Evolutionary conservation across 495 filamentous ascomycete species (phyloP), one percentile per base, ranked within the genome.

Genomic region (Lepidopterella palustris): DNA sequence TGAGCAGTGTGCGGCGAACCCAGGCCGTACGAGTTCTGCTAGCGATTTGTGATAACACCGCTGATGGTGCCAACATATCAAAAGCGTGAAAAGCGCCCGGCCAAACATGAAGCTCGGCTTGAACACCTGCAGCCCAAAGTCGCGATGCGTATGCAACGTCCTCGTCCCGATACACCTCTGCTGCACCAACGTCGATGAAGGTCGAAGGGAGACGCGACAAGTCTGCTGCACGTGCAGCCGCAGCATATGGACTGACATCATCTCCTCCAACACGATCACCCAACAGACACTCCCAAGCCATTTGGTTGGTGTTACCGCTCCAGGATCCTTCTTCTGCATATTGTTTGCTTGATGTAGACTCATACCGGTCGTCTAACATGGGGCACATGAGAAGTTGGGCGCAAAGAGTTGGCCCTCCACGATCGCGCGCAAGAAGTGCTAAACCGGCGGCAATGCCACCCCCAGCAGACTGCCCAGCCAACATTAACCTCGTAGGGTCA

Each of bases 101-200:
- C 65, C 77, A 82, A 28, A 82, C 65, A 64, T 80, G 78, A 23
- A 82, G 67, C 61, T 83, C 79, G 1, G 76, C 72, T 3, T 69
- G 60, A 3, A 77, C 73, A 24, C 73, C 76, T 20, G 60, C 64
- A 52, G 40, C 62, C 56, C 70, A 72, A 32, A 82, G 53, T 42
- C 27, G 59, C 8, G 59, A 59, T 15, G 73, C 79, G 65, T 71
- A 80, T 6, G 59, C 71, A 3, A 79, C 32, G 47, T 62, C 59
- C 64, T 80, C 76, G 39, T 79, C 76, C 6, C 71, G 66, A 58
- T 81, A 78, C 15, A 76, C 24, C 55, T 77, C 5, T 26, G 42
- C 28, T 27, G 47, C 24, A 2, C 24, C 56, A 50, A 47, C 56
- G 51, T 58, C 56, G 9, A 58, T 13, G 24, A 50, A 58, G 13